A percentile compares a stretch with the other conserved stretches of the same genome.
Evolutionary conservation across 2,329 filamentous ascomycete species (phyloP).

Genomic region (Thyridium curvatum): DNA sequence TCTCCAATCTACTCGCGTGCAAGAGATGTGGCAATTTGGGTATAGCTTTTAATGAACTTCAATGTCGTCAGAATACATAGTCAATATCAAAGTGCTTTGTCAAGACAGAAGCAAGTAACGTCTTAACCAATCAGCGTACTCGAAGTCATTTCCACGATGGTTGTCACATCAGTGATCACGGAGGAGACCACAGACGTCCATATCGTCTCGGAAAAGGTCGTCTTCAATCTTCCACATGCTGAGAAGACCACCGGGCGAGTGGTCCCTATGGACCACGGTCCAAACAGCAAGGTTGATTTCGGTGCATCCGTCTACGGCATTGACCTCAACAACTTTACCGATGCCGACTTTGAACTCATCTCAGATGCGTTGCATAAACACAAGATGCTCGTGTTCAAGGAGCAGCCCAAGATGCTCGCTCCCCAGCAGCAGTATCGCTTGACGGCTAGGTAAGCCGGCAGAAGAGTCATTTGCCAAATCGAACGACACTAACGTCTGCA

Average conservation of each 20-base stretch:
- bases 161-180: conserved; percentile 14
- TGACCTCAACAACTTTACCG: conserved; percentile 25
- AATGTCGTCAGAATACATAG: no score
- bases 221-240: conserved; percentile 16
- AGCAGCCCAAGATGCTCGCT: conserved; percentile 24
- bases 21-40: no score
- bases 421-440: conserved; percentile 26
- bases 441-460: conserved; percentile 14
- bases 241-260: conserved; percentile 14
- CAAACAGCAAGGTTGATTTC: conserved; percentile 24
- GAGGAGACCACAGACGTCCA: conserved; percentile 11
- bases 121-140: no score
- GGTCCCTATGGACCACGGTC: conserved; percentile 15
- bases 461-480: background rate
- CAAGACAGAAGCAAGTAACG: no score
- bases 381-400: conserved; percentile 29
- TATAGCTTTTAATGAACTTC: no score
- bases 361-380: conserved; percentile 23
- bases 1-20: no score
- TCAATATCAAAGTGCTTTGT: no score
- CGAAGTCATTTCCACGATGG: conserved; percentile 10
- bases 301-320: conserved; percentile 26
- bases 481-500: conserved; percentile 2
- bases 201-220: conserved; percentile 8
- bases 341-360: conserved; percentile 23